Evolutionary conservation across 2,329 filamentous ascomycete genomes (phyloP).

Genomic region (Trichoderma semiorbis): DNA sequence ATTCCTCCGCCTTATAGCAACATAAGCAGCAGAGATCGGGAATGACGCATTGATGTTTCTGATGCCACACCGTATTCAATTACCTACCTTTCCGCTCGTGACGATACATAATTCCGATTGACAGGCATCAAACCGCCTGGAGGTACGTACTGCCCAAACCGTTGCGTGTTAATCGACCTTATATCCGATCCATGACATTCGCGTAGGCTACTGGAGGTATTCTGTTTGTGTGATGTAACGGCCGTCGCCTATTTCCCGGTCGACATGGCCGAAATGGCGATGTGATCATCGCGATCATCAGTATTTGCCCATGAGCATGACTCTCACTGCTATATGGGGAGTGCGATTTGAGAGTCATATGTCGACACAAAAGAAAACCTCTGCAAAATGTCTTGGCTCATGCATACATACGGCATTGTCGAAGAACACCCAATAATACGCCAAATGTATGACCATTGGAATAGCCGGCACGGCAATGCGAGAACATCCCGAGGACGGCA

Average conservation of each 20-base stretch:
- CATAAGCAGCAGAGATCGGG: background rate
- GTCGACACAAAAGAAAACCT: background rate
- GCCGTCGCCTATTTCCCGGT: background rate
- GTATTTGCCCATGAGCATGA: background rate
- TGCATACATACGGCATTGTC: background rate
- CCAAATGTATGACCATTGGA: background rate
- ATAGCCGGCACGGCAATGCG: background rate
- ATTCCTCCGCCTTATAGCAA: background rate
- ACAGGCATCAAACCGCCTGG: background rate
- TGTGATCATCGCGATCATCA: background rate
- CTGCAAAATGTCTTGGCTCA: background rate
- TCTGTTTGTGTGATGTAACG: background rate
- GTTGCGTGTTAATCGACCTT: background rate
- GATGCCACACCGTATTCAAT: background rate
- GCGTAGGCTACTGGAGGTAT: background rate
- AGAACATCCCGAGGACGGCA: background rate
- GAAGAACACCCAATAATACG: background rate
- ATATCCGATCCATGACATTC: background rate
- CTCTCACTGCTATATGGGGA: background rate
- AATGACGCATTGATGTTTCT: background rate
- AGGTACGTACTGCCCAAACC: background rate
- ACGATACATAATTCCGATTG: background rate
- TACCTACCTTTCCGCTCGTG: background rate
- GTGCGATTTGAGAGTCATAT: background rate
- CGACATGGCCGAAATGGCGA: background rate